phyloP scores from a whole-genome alignment of 225 moss, liverwort and hornwort genomes.

The Rhytidiadelphus loreus region DNA sequence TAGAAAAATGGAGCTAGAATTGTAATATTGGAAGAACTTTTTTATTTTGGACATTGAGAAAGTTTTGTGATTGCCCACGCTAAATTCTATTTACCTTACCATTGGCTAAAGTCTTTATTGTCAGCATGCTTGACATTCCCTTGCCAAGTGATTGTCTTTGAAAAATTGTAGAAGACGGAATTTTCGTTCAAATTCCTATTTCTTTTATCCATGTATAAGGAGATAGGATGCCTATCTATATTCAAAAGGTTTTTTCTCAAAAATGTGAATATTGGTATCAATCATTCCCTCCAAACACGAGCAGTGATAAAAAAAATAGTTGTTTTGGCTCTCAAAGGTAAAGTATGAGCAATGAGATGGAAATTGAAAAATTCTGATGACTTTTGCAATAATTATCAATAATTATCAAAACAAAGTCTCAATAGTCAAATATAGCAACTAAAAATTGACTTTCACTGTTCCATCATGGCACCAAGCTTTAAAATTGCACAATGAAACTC shows the following conservation, averaged over 20 bases:
- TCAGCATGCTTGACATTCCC: accelerated
- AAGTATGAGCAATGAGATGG: neutral
- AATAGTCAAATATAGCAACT: too few species aligned
- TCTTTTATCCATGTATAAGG: neutral
- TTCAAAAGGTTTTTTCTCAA: accelerated
- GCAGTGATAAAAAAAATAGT: neutral
- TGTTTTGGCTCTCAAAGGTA: too few species aligned
- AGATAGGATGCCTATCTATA: accelerated
- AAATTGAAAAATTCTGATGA: neutral
- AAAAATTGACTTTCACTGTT: neutral
- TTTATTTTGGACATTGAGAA: too few species aligned
- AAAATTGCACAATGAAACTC: neutral
- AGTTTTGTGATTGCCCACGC: too few species aligned
- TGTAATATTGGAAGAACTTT: neutral
- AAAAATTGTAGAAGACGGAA: neutral
- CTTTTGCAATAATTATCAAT: neutral
- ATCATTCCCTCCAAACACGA: accelerated
- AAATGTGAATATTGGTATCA: neutral
- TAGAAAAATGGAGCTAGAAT: neutral
- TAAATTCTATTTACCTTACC: too few species aligned
- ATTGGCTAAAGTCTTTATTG: neutral
- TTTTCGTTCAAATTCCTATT: neutral
- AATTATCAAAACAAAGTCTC: neutral
- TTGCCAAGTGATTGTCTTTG: neutral
- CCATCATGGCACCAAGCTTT: neutral